Conservation (phyloP, 106 monocot genomes). For the Posidonia australis region DNA sequence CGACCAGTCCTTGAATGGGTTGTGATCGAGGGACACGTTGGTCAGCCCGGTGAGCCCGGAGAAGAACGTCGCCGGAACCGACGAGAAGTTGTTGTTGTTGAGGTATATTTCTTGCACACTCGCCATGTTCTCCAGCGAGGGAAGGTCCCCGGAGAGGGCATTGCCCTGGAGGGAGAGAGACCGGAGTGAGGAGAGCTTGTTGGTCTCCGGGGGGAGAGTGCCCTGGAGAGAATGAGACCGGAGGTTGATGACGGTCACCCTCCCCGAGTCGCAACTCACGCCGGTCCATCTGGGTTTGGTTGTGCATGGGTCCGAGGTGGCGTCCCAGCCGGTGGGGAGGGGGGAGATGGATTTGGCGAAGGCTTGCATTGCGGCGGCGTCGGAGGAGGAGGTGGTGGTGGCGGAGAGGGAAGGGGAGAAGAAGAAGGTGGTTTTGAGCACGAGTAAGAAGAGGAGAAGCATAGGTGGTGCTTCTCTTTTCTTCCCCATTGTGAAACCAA, state of each 20-base stretch:
- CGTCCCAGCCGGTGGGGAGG: slow-evolving; percentile 19
- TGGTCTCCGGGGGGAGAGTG: slow-evolving; percentile 29
- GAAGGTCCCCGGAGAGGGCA: slow-evolving; percentile 39
- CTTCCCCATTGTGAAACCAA: slow-evolving; percentile 3
- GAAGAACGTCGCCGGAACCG: slow-evolving; percentile 47
- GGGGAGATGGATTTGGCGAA: slow-evolving; percentile 23
- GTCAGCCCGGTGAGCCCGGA: slow-evolving; percentile 41
- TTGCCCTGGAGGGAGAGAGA: slow-evolving; percentile 49
- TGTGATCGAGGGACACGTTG: slow-evolving; percentile 46
- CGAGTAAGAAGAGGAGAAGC: background rate
- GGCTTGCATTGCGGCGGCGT: slow-evolving; percentile 24
- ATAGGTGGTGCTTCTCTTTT: background rate
- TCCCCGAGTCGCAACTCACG: slow-evolving; percentile 39
- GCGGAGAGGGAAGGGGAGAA: background rate
- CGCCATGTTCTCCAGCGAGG: slow-evolving; percentile 35
- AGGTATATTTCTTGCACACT: slow-evolving; percentile 34
- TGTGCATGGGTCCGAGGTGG: slow-evolving; percentile 30
- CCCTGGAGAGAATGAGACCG: slow-evolving; percentile 18
- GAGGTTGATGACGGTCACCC: slow-evolving; percentile 43
- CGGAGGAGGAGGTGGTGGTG: slow-evolving; percentile 17
- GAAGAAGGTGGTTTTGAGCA: background rate
- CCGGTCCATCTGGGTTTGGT: slow-evolving; percentile 28
- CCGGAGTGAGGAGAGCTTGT: slow-evolving; percentile 30
- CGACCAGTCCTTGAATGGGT: slow-evolving; percentile 44
- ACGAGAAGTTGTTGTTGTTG: slow-evolving; percentile 44